Base-by-base conservation (phyloP, 495 filamentous ascomycete species). In the Peziza echinospora region DNA sequence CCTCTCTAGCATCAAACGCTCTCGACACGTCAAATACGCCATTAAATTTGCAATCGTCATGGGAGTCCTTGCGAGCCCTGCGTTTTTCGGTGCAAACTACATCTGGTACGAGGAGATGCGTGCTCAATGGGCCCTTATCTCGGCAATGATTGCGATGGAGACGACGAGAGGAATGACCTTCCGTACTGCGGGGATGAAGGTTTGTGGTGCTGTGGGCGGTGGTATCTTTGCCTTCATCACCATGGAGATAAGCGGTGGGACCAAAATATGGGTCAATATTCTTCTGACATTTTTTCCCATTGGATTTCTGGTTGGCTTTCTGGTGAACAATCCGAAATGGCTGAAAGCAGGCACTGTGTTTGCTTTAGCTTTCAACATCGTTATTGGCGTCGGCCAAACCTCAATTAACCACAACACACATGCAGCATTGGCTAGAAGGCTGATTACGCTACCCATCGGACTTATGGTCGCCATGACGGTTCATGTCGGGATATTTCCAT, bases 161-260 rank as follows among this genome's bases (percentile, higher is more conserved):
- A 59, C 56, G n/a, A 59, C 56, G 5, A 45, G 56, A 7, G 56
- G 56, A 9, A 59, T 59, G 56, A 58, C 55, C n/a, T 52, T 59
- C 21, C 52, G 56, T 25, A 59, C 55, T 3, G 56, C 55, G 22
- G 55, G 55, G 5, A 59, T 59, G 56, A 59, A 59, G 21, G 47
- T 59, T 8, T 24, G 44, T 8, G 56, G 56, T 11, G 56, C 56
- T 13, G 28, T 53, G 30, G 45, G 46, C 44, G 56, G 56, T 7
- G 56, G 51, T 1, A 17, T 50, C 25, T 41, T 48, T 6, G 56
- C 56, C 2, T 58, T 53, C 45, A 24, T 52, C 9, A 55, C 57
- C 19, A 47, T 52, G 48, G 21, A 48, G 21, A 44, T 51, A n/a
- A 49, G 56, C 5, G 22, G 13, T 1, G 55, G 55, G 19, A 37